Evolutionary conservation across 257 asterid species (phyloP).

Genomic region (Penstemon davidsonii): DNA sequence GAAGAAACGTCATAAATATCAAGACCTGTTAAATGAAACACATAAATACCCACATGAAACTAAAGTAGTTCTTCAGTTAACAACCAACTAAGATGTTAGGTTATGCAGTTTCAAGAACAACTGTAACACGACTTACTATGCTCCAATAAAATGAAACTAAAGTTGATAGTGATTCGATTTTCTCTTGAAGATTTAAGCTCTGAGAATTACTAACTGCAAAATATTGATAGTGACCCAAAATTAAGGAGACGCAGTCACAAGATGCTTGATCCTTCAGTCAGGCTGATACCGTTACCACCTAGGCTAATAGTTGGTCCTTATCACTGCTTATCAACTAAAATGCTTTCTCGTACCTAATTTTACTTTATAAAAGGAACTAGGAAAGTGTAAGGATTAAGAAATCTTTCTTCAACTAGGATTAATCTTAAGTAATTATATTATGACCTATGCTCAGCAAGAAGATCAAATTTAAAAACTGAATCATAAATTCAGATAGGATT

Average conservation of each 20-base stretch:
- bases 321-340: constrained; percentile 1
- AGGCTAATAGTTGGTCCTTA: constrained; percentile 1
- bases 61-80: constrained; percentile 14
- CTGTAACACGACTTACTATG: neutral
- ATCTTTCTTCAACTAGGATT: too few relatives aligned
- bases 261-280: constrained; percentile 9
- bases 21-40: constrained; percentile 8
- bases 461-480: too few relatives aligned
- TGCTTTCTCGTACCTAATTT: too few relatives aligned
- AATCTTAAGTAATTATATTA: too few relatives aligned
- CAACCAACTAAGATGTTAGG: constrained; percentile 10
- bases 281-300: constrained; percentile 12
- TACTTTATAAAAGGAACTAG: too few relatives aligned
- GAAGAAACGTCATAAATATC: neutral
- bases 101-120: neutral
- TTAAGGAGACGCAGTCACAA: constrained; percentile 11
- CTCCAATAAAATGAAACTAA: neutral
- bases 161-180: neutral
- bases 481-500: too few relatives aligned
- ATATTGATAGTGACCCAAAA: constrained; percentile 13
- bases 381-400: too few relatives aligned
- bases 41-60: constrained; percentile 18
- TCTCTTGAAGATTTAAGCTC: neutral
- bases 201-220: constrained; percentile 3
- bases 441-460: too few relatives aligned